These are phyloP conservation scores for Elsinoe arachidis DNA, from an alignment of 2,329 filamentous ascomycete species.

Conservation along the genomic window DNA sequence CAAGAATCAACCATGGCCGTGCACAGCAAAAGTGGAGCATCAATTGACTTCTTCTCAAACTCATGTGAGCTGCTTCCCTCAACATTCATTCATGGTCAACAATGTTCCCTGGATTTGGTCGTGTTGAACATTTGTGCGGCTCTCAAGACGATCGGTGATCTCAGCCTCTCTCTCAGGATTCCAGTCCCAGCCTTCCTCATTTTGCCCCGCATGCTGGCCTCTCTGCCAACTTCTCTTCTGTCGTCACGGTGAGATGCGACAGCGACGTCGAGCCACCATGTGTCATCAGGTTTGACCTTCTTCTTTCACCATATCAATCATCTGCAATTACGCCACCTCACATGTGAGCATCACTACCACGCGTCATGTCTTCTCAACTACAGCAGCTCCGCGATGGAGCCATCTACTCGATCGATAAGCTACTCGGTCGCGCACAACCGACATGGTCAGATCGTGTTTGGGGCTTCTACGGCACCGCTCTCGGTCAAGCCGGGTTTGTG, in stretches of 20 bases:
- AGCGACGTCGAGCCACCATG: not conserved
- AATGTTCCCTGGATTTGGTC: too few species aligned
- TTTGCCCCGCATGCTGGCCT: not conserved
- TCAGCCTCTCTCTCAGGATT: not conserved
- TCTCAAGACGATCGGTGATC: not conserved
- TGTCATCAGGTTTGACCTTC: not conserved
- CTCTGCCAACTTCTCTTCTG: not conserved
- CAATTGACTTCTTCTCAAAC: not conserved
- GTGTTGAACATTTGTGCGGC: not conserved
- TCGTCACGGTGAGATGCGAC: conserved; percentile 13
- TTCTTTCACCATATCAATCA: not conserved
- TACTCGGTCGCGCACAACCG: conserved; percentile 22
- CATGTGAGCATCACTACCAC: not conserved
- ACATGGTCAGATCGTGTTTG: conserved; percentile 18
- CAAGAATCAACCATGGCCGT: not conserved
- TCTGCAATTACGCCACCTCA: not conserved
- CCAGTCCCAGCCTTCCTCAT: not conserved
- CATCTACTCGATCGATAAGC: conserved; percentile 24
- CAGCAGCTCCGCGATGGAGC: conserved; percentile 21
- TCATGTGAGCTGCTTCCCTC: not conserved
- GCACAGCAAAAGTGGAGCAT: not conserved
- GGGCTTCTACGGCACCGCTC: conserved; percentile 20
- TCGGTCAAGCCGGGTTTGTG: conserved; percentile 24
- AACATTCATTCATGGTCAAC: not conserved
- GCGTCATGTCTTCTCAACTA: conserved; percentile 14